Percentiles rank a stretch among this genome's conserved stretches.
Conservation (phyloP, 2,329 filamentous ascomycete genomes). For the Lachnum nothofagi region DNA sequence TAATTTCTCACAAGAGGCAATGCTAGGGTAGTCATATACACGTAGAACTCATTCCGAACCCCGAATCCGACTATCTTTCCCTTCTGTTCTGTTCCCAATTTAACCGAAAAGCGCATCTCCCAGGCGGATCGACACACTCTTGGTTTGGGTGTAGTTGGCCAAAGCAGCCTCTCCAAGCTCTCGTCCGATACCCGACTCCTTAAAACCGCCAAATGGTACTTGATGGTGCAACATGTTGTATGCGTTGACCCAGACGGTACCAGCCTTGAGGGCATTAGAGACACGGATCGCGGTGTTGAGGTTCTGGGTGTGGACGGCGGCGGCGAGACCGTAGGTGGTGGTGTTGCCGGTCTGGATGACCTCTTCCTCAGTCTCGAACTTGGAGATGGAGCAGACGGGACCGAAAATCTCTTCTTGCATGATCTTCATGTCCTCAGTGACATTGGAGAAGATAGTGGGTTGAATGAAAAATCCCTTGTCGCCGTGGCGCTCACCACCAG, state of each 20-base stretch:
- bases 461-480: slow-evolving; percentile 67
- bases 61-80: slow-evolving; percentile 6
- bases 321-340: slow-evolving; percentile 62
- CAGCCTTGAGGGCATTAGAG: slow-evolving; percentile 58
- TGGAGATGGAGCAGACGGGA: slow-evolving; percentile 64
- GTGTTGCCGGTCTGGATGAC: slow-evolving; percentile 58
- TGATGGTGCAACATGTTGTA: slow-evolving; percentile 69
- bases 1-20: slow-evolving; percentile 6
- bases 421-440: slow-evolving; percentile 68
- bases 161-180: slow-evolving; percentile 67
- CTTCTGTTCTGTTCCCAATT: slow-evolving; percentile 3
- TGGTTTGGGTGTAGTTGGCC: slow-evolving; percentile 63
- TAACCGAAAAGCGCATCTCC: slow-evolving; percentile 40
- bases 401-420: slow-evolving; percentile 72
- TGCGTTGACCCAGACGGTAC: slow-evolving; percentile 36
- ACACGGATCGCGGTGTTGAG: slow-evolving; percentile 65
- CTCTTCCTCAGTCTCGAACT: slow-evolving; percentile 66
- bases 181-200: slow-evolving; percentile 71
- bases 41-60: slow-evolving; percentile 9
- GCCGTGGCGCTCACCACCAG: slow-evolving; percentile 61
- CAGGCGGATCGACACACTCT: slow-evolving; percentile 57
- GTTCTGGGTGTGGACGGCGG: slow-evolving; percentile 63
- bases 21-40: slow-evolving; percentile 22
- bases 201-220: slow-evolving; percentile 68
- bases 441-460: slow-evolving; percentile 68